Base-by-base conservation (phyloP, 2,329 filamentous ascomycete species). In the Fusarium protoensiforme region DNA sequence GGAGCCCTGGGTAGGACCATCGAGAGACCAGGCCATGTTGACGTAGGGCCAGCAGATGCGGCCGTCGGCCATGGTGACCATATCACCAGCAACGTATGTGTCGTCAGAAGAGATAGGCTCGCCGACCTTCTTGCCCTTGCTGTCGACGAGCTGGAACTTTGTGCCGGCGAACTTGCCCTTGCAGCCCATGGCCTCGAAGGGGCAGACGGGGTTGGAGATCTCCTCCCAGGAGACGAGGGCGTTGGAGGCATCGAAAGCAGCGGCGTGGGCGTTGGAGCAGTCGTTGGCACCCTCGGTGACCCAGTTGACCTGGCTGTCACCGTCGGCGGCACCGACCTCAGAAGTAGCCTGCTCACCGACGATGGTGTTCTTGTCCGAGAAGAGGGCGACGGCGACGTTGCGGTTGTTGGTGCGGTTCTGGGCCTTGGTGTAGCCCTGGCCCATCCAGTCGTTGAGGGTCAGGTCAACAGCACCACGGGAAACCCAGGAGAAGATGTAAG, bases 31-130 rank as follows among this genome's bases (percentile, higher is more conserved):
- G 36, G 82, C 82, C 87, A 89, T 89, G 78, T 83, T 83, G 61
- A 89, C 87, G 70, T 90, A 90, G 29, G 88, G 88, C 88, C 88
- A 92, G 84, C 90, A 91, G 74, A 92, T 84, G 56, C 87, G 84
- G 24, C 87, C 87, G 68, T 90, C 87, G n/a, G 81, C 74, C 83
- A 90, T 87, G 35, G 87, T 90, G 13, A 89, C 88, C 84, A 91
- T 90, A 75, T 92, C 90, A 41, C 90, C 90, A 9, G 89, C 87
- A 53, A 92, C 88, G 74, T 85, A 89, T n/a, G 87, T 85, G 76
- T 90, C 84, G 14, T 79, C 84, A n/a, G 84, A 85, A 62, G 82
- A 83, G 66, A 90, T 75, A 2, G 87, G 80, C 18, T 84, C 80
- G 22, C 89, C 89, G 38, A 90, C 81, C 77, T 85, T 88, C 61